Evolutionary conservation across 805 yeast species (phyloP).

Genomic region (Saturnispora galanensis): DNA sequence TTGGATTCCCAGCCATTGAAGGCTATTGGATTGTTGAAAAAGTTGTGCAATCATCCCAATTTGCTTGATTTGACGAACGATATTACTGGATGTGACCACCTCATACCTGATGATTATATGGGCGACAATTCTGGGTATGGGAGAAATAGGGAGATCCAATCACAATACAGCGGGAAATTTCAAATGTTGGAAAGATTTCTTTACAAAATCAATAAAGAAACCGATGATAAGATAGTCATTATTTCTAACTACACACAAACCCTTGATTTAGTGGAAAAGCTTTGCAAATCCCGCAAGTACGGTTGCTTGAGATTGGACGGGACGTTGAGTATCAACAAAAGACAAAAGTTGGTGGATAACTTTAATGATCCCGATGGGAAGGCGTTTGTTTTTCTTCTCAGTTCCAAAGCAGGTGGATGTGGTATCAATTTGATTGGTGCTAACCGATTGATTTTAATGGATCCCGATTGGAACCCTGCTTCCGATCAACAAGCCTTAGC

Average conservation of each 20-base stretch:
- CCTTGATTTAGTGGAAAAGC: constrained; percentile 74
- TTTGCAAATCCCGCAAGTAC: constrained; percentile 69
- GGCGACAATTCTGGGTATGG: constrained; percentile 36
- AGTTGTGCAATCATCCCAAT: constrained; percentile 92
- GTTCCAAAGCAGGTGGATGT: constrained; percentile 98
- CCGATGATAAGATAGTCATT: constrained; percentile 89
- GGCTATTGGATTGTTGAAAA: constrained; percentile 82
- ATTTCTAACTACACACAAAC: constrained; percentile 95
- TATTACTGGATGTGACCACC: constrained; percentile 52
- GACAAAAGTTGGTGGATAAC: constrained; percentile 84
- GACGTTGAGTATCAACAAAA: constrained; percentile 80
- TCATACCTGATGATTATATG: constrained; percentile 69
- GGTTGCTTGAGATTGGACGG: constrained; percentile 85
- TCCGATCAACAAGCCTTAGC: constrained; percentile 97
- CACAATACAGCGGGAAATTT: constrained; percentile 82
- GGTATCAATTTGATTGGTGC: constrained; percentile 97
- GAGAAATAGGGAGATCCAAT: constrained; percentile 63
- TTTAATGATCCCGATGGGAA: constrained; percentile 81
- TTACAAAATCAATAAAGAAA: constrained; percentile 61
- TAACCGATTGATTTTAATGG: constrained; percentile 76
- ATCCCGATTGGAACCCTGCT: constrained; percentile 97
- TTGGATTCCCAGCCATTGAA: constrained; percentile 74
- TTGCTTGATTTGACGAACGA: constrained; percentile 68
- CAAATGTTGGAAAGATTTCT: constrained; percentile 77
- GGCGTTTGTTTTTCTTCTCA: constrained; percentile 79